These are phyloP conservation scores for Exophiala spinifera DNA, from an alignment of 2,329 filamentous ascomycete species.

Conservation along the genomic window DNA sequence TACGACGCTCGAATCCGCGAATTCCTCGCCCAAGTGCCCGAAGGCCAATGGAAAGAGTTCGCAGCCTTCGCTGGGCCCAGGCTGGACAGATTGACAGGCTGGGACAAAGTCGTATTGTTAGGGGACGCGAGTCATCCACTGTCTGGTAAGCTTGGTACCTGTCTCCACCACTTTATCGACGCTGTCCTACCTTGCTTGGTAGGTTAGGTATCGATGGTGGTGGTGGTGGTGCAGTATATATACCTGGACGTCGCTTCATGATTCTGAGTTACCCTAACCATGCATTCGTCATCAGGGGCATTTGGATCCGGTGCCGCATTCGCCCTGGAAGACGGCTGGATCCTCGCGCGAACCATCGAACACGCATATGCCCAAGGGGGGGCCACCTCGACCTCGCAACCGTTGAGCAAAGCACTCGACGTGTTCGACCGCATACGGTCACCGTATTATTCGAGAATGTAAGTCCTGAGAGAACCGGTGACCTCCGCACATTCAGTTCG, in stretches of 20 bases:
- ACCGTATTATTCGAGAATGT: conserved; percentile 44
- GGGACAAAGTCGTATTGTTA: conserved; percentile 49
- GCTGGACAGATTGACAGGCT: conserved; percentile 40
- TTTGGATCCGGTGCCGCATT: conserved; percentile 48
- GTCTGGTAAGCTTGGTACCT: conserved; percentile 36
- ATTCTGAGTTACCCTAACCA: background rate
- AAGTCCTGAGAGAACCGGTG: too few relatives aligned
- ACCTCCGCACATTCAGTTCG: background rate
- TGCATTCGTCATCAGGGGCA: conserved; percentile 32
- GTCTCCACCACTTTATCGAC: too few relatives aligned
- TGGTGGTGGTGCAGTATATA: too few relatives aligned
- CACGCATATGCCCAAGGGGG: conserved; percentile 20
- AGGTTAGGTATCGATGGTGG: too few relatives aligned
- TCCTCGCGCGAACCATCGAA: conserved; percentile 40
- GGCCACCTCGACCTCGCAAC: conserved; percentile 14
- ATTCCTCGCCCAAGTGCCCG: conserved; percentile 38
- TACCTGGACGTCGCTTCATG: too few relatives aligned
- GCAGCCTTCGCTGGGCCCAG: conserved; percentile 49
- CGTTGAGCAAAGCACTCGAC: conserved; percentile 33
- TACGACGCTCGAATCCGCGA: conserved; percentile 43
- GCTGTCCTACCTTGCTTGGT: too few relatives aligned
- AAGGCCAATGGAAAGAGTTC: conserved; percentile 47
- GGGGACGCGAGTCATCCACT: conserved; percentile 57
- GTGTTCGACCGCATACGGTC: conserved; percentile 42
- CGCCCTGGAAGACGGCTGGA: conserved; percentile 47